Conservation (phyloP, 345 rosid genomes). For the Kandelia obovata region DNA sequence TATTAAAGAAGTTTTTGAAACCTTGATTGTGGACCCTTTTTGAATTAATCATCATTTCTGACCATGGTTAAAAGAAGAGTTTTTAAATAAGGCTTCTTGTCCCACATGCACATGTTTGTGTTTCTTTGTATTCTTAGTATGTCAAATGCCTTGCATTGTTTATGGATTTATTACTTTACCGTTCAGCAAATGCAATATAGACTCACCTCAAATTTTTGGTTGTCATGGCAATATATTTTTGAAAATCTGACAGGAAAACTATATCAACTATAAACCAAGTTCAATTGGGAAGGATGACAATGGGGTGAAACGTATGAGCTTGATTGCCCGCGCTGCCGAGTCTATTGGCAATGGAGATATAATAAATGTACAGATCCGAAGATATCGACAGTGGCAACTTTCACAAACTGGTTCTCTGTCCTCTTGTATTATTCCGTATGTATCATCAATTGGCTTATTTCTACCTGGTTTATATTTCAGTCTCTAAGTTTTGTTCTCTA, state of each 20-base stretch:
- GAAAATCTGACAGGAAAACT: constrained; percentile 70
- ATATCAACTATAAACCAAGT: constrained; percentile 81
- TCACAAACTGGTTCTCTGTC: constrained; percentile 71
- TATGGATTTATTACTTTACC: neutral
- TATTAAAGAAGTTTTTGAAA: too few species aligned
- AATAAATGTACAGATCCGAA: constrained; percentile 87
- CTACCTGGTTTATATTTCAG: constrained; percentile 8
- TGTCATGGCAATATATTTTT: neutral
- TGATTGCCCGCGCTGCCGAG: constrained; percentile 87
- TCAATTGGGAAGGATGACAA: constrained; percentile 63
- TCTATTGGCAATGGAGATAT: constrained; percentile 91
- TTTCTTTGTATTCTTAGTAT: neutral
- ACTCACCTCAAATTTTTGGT: constrained; percentile 1
- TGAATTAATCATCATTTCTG: too few species aligned
- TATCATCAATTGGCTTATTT: constrained; percentile 17
- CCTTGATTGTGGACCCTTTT: too few species aligned
- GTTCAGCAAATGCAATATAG: neutral
- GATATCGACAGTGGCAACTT: constrained; percentile 95
- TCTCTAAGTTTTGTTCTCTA: constrained; percentile 10
- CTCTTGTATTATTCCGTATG: constrained; percentile 90
- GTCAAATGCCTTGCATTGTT: neutral
- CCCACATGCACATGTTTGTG: neutral
- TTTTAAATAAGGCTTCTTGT: too few species aligned
- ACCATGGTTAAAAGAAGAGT: too few species aligned
- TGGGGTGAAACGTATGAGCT: constrained; percentile 67